Percentiles rank a stretch among this genome's conserved stretches.
phyloP scores from a whole-genome alignment of 345 rosid species.

The Eucalyptus lansdowneana region DNA sequence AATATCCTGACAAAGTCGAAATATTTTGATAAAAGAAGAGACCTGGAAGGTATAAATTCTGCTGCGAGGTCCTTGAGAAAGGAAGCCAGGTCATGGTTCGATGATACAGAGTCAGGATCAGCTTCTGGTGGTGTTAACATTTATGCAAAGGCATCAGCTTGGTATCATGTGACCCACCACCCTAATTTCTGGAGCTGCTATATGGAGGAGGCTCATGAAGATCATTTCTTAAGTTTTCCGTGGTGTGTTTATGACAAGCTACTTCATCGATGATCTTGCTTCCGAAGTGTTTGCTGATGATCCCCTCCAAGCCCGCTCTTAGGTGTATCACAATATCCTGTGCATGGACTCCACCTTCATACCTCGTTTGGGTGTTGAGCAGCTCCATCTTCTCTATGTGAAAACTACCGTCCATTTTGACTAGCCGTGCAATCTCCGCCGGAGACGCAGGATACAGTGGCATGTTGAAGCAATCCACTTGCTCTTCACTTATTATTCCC shows the following conservation, averaged over 20 bases:
- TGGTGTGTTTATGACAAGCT: conserved; percentile 66
- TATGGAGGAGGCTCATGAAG: conserved; percentile 47
- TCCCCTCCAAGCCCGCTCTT: conserved; percentile 38
- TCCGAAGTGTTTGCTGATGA: conserved; percentile 29
- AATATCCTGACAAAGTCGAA: conserved; percentile 35
- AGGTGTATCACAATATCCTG: conserved; percentile 24
- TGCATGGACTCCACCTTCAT: conserved; percentile 8
- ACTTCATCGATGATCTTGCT: conserved; percentile 10
- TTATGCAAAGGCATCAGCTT: conserved; percentile 60
- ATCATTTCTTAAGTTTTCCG: conserved; percentile 64
- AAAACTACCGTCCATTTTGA: conserved; percentile 25
- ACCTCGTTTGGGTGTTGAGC: conserved; percentile 13
- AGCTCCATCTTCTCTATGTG: conserved; percentile 25
- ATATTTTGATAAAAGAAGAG: conserved; percentile 33
- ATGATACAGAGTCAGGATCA: neutral
- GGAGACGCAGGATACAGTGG: conserved; percentile 29
- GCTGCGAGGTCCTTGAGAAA: conserved; percentile 34
- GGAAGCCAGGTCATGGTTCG: conserved; percentile 42
- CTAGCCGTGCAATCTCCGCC: conserved; percentile 15
- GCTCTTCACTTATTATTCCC: conserved; percentile 34
- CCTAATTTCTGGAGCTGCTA: conserved; percentile 39
- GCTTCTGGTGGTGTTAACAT: conserved; percentile 1
- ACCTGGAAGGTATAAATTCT: conserved; percentile 26
- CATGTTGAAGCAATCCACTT: conserved; percentile 40
- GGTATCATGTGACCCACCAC: conserved; percentile 74